Evolutionary conservation across 805 yeast species (phyloP).

Genomic region (Kluyveromyces nonfermentans): DNA sequence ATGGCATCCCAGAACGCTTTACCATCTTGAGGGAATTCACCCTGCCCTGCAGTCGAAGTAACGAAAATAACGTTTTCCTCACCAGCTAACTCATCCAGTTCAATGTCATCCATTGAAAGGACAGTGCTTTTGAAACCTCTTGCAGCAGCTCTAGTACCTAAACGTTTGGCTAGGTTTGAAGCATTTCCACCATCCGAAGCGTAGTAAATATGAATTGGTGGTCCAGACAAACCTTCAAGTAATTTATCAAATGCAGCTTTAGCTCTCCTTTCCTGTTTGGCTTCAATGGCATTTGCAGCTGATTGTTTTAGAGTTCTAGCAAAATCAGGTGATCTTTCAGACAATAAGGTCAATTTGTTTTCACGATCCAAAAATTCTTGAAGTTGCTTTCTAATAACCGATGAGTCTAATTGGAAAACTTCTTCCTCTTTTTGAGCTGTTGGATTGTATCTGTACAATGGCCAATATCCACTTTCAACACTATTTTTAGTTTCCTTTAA

Average conservation of each 20-base stretch:
- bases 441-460: conserved; percentile 83
- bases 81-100: conserved; percentile 61
- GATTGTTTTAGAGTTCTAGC: conserved; percentile 62
- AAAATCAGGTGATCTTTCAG: conserved; percentile 61
- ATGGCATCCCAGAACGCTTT: conserved; percentile 67
- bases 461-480: conserved; percentile 95
- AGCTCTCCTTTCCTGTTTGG: conserved; percentile 55
- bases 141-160: conserved; percentile 68
- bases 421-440: conserved; percentile 38
- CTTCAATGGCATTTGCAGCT: conserved; percentile 51
- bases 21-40: conserved; percentile 81
- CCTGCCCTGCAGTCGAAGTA: conserved; percentile 93
- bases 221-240: conserved; percentile 83
- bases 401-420: conserved; percentile 76
- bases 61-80: conserved; percentile 56
- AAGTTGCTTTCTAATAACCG: conserved; percentile 66
- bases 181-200: conserved; percentile 94
- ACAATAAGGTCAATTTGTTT: conserved; percentile 71
- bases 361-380: conserved; percentile 80
- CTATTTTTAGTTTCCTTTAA: conserved; percentile 82
- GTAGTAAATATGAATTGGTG: conserved; percentile 76
- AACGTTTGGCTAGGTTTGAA: conserved; percentile 66
- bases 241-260: conserved; percentile 68
- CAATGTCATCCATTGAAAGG: conserved; percentile 54
- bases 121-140: conserved; percentile 55